These are phyloP conservation scores for Entomortierella chlamydospora DNA, from an alignment of 192 early-diverging fungal genomes.

Conservation along the genomic window DNA sequence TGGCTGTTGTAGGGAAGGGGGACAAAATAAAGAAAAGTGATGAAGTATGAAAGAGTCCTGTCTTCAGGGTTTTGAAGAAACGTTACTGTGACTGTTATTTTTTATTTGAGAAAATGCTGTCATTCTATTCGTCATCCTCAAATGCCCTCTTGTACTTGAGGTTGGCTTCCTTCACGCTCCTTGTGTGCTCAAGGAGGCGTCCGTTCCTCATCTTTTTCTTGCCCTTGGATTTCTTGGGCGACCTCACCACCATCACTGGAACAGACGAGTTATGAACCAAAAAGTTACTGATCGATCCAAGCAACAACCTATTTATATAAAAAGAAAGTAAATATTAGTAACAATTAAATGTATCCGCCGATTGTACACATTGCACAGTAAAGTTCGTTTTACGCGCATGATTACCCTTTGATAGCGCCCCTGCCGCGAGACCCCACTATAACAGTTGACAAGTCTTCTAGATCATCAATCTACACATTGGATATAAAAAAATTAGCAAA, in stretches of 20 bases:
- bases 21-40: background rate
- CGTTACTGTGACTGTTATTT: too few species aligned
- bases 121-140: constrained; percentile 13
- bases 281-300: constrained; percentile 65
- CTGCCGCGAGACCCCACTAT: constrained; percentile 61
- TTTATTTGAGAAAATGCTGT: too few species aligned
- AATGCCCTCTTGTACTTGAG: constrained; percentile 43
- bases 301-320: constrained; percentile 53
- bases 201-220: constrained; percentile 42
- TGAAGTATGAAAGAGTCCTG: too few species aligned
- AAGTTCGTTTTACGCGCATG: background rate
- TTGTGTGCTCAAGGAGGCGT: constrained; percentile 26
- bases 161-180: constrained; percentile 41
- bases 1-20: background rate
- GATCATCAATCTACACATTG: constrained; percentile 52
- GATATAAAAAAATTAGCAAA: too few species aligned
- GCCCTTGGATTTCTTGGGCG: constrained; percentile 53
- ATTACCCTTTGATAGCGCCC: constrained; percentile 58
- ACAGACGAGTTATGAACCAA: constrained; percentile 66
- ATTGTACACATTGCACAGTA: too few species aligned
- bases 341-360: too few species aligned
- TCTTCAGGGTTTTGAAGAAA: too few species aligned
- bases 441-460: constrained; percentile 56
- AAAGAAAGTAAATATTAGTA: background rate
- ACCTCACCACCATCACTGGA: constrained; percentile 61